phyloP scores from a whole-genome alignment of 169 alveolate species.

The Neospora caninum region DNA sequence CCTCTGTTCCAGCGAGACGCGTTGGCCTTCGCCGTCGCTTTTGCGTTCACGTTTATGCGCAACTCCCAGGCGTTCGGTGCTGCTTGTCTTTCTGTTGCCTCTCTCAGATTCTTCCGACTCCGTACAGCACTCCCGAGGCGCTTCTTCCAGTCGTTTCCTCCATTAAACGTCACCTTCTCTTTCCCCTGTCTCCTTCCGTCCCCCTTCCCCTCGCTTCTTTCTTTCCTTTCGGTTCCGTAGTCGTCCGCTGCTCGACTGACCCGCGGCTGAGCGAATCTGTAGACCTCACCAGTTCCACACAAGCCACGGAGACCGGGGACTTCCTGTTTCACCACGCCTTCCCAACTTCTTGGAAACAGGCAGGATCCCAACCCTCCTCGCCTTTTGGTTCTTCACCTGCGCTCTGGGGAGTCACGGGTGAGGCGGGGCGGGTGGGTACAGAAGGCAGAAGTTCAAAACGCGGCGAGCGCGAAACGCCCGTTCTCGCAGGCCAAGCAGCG shows the following conservation, averaged over 20 bases:
- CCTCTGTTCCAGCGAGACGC: no score
- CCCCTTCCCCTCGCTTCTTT: not conserved
- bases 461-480: no score
- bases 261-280: not conserved
- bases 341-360: not conserved
- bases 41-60: no score
- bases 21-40: no score
- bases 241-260: not conserved
- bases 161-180: not conserved
- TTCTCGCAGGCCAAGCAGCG: no score
- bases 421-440: no score
- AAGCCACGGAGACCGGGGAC: not conserved
- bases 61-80: no score
- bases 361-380: no score
- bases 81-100: no score
- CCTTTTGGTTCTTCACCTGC: no score
- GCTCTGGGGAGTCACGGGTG: no score
- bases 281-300: not conserved
- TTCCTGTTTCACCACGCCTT: not conserved
- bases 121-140: not conserved
- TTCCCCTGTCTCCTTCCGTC: not conserved
- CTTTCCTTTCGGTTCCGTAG: not conserved
- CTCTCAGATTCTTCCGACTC: not conserved
- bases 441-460: no score
- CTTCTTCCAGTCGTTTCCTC: not conserved